phyloP scores from a whole-genome alignment of 2,329 filamentous ascomycete species.

The Trichophyton mentagrophytes region DNA sequence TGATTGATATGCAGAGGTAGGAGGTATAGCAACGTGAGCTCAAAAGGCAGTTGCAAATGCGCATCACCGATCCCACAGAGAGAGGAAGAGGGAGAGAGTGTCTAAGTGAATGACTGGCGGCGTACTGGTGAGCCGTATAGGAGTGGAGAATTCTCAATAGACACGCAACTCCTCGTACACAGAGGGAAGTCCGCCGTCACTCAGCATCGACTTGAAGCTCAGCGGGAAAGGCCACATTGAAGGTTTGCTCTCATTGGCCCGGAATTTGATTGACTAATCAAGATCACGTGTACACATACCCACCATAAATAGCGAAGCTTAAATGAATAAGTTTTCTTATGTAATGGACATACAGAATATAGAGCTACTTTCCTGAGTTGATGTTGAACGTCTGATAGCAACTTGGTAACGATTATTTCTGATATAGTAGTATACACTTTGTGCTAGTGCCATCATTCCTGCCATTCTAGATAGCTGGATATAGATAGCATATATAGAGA shows the following conservation, averaged over 20 bases:
- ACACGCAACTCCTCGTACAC: background rate
- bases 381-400: too few species aligned
- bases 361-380: too few species aligned
- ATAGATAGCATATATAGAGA: too few species aligned
- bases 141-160: background rate
- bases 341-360: background rate
- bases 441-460: too few species aligned
- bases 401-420: too few species aligned
- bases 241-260: constrained; percentile 6
- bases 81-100: background rate
- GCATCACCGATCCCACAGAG: background rate
- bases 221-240: constrained; percentile 9
- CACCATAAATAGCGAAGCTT: background rate
- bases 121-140: background rate
- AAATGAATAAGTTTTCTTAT: background rate
- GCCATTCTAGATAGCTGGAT: too few species aligned
- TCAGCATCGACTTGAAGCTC: background rate
- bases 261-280: background rate
- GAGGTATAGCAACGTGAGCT: background rate
- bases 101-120: background rate
- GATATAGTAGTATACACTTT: too few species aligned
- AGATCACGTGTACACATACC: background rate
- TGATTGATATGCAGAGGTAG: background rate
- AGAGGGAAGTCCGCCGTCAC: background rate
- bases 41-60: background rate